A percentile compares a stretch with the other conserved stretches of the same genome.
Evolutionary conservation across 139 green algal species (phyloP).

Genomic region (Chara braunii): DNA sequence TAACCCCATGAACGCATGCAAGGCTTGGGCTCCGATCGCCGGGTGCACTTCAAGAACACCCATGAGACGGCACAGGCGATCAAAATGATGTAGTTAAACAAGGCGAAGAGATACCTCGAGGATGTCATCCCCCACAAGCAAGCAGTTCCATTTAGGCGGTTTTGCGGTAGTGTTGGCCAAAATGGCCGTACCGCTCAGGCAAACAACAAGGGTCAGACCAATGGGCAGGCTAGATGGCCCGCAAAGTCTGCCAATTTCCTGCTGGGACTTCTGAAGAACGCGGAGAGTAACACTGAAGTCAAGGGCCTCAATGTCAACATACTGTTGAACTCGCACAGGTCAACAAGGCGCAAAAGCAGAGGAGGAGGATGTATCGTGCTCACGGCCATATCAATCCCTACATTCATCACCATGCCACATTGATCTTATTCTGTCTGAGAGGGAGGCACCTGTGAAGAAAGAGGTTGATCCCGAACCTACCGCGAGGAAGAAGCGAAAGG

Average conservation of each 20-base stretch:
- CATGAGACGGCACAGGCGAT: constrained; percentile 80
- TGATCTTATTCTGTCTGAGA: constrained; percentile 89
- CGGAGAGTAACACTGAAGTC: constrained; percentile 93
- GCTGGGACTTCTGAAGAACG: constrained; percentile 94
- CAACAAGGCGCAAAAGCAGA: constrained; percentile 85
- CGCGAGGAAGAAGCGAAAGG: too few relatives aligned
- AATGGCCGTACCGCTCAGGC: constrained; percentile 41
- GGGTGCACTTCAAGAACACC: constrained; percentile 88
- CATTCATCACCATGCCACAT: constrained; percentile 95
- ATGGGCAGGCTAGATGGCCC: constrained; percentile 89
- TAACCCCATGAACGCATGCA: constrained; percentile 63
- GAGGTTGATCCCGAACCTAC: too few relatives aligned
- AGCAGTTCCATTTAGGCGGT: constrained; percentile 89
- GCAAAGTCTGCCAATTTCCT: constrained; percentile 90
- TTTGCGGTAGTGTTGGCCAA: constrained; percentile 78
- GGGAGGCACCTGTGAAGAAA: constrained; percentile 47
- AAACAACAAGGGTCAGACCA: constrained; percentile 50
- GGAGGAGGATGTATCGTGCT: constrained; percentile 91
- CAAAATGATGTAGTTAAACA: constrained; percentile 68
- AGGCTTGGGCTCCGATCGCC: constrained; percentile 79
- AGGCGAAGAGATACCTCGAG: constrained; percentile 94
- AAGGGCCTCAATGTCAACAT: constrained; percentile 89
- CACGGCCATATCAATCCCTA: constrained; percentile 78
- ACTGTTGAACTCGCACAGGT: constrained; percentile 86
- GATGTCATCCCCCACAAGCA: constrained; percentile 88